phyloP scores from a whole-genome alignment of 441 rosid species.

The Eruca vesicaria region DNA sequence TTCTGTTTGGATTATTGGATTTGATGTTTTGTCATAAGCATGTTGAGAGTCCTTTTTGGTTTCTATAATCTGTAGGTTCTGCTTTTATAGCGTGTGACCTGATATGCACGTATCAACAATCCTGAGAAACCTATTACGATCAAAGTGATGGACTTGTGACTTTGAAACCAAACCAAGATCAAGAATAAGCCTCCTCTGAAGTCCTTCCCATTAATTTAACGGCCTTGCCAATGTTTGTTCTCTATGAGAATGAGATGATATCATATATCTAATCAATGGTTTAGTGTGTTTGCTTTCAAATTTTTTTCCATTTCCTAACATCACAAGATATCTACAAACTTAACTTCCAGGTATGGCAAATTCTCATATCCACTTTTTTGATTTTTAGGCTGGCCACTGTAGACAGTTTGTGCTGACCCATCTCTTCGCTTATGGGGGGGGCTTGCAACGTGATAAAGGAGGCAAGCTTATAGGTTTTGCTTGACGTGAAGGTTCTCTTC shows the following conservation, averaged over 20 bases:
- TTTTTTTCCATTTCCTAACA: neutral
- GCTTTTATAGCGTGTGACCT: slow-evolving; percentile 84
- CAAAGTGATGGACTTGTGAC: slow-evolving; percentile 25
- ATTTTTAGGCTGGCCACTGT: neutral
- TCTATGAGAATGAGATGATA: neutral
- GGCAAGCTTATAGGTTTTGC: neutral
- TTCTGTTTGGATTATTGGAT: neutral
- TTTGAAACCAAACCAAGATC: slow-evolving; percentile 69
- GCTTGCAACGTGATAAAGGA: neutral
- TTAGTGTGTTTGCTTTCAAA: neutral
- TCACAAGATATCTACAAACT: too few species aligned
- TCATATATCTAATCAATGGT: neutral
- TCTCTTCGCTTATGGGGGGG: neutral
- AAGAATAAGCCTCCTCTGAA: slow-evolving; percentile 68
- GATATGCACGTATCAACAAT: slow-evolving; percentile 85
- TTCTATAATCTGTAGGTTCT: slow-evolving; percentile 72
- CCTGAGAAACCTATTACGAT: slow-evolving; percentile 70
- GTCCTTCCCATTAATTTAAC: slow-evolving; percentile 76
- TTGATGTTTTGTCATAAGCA: neutral
- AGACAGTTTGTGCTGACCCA: neutral
- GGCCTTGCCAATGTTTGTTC: too few species aligned
- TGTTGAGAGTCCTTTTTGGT: neutral
- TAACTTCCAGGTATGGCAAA: too few species aligned
- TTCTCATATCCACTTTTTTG: too few species aligned
- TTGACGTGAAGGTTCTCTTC: neutral